Conservation (phyloP, 2,329 filamentous ascomycete species). For the Verticillium alfalfae region DNA sequence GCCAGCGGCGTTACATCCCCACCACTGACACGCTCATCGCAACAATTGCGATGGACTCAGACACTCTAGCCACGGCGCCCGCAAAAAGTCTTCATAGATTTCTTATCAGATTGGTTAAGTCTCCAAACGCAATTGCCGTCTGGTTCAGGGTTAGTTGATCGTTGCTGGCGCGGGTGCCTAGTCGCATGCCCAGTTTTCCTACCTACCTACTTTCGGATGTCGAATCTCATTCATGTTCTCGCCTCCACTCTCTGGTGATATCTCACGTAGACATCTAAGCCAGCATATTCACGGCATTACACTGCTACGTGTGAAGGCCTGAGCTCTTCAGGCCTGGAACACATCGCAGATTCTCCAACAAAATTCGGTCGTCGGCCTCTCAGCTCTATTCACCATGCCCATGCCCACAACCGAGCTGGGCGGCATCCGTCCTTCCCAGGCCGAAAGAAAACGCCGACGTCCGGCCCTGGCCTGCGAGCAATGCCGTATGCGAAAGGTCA, state of each 20-base stretch:
- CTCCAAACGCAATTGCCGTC: not conserved
- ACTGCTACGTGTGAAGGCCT: too few relatives aligned
- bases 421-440: not conserved
- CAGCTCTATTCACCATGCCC: not conserved
- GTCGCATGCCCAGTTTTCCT: not conserved
- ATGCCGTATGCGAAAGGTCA: slow-evolving; percentile 56
- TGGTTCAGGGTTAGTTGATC: not conserved
- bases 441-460: slow-evolving; percentile 29
- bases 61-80: not conserved
- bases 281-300: too few relatives aligned
- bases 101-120: slow-evolving; percentile 2
- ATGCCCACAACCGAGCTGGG: slow-evolving; percentile 3
- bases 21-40: not conserved
- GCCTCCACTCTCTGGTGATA: too few relatives aligned
- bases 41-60: slow-evolving; percentile 4
- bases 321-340: too few relatives aligned
- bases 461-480: slow-evolving; percentile 46
- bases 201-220: not conserved
- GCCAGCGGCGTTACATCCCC: not conserved
- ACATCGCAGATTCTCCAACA: too few relatives aligned
- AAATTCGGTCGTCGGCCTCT: too few relatives aligned
- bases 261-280: too few relatives aligned
- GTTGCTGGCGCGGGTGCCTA: not conserved
- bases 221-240: not conserved
- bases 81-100: not conserved